Evolutionary conservation across 164 flowering plant species (phyloP), one percentile per base, ranked within the genome.

Genomic region (Dillenia suffruticosa): DNA sequence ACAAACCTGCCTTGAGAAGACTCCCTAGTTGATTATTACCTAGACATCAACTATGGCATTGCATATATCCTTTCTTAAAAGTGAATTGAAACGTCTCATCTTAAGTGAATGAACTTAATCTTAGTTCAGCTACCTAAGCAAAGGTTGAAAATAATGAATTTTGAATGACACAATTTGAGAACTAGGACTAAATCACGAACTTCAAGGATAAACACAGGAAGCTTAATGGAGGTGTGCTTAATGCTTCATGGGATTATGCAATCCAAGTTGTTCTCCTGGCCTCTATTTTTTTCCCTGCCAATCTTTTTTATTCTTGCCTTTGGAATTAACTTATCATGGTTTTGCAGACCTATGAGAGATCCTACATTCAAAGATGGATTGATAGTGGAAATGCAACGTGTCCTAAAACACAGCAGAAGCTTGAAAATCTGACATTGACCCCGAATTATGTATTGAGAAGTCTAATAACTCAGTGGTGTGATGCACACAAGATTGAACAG

Each of bases 351-450:
- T 90, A 90, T 59, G 98, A 93, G 68, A 82, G 97, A 67, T 84
- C 91, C 7, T 90, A 74, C 75, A 90, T 93, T 59, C 97, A 90
- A 62, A 84, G 94, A 74, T 93, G 98, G 98, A 84, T 93, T 57
- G 97, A 93, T 65, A 76, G 85, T 65, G 97, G 97, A 46, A 84
- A 86, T 63, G 54, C 51, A 53, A 85, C 97, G 53, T 93, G 98
- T 62, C 98, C 98, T 12, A 93, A 90, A 76, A 93, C 98, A 46
- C 96, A 81, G 72, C 97, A 85, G 68, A 84, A 71, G 73, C 96
- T 93, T 22, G 66, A 76, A 16, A 67, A 93, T 66, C 68, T 80
- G 11, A 84, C 85, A 2, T 77, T 93, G 8, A 90, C 97, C 10
- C 88, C 98, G 49, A 93, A 93, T 63, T 83, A 85, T 62, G 98